These are phyloP conservation scores for Ettlia oleoabundans DNA, from an alignment of 139 green algal genomes.

Conservation along the genomic window DNA sequence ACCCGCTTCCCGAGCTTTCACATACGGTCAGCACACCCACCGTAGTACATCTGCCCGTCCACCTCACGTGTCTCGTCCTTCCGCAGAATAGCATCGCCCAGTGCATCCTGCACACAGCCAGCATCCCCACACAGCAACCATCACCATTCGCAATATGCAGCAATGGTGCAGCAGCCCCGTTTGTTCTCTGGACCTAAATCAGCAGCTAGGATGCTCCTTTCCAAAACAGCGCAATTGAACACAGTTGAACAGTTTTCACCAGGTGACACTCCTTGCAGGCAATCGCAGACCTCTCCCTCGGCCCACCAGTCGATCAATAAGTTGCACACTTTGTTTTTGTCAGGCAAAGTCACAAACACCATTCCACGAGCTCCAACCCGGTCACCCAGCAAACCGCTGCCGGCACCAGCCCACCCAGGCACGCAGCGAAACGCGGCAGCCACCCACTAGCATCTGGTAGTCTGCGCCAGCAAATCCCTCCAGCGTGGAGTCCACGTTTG, in stretches of 20 bases:
- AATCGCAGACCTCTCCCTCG: too few species aligned
- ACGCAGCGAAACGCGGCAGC: background rate
- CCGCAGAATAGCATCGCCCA: constrained; percentile 1
- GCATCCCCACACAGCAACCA: background rate
- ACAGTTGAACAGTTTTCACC: too few species aligned
- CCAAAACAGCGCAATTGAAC: too few species aligned
- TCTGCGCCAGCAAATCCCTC: constrained; percentile 86
- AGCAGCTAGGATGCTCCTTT: too few species aligned
- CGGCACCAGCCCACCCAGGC: too few species aligned
- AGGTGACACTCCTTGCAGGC: too few species aligned
- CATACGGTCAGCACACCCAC: background rate
- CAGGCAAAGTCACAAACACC: too few species aligned
- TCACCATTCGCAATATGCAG: background rate
- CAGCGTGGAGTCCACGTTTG: constrained; percentile 81
- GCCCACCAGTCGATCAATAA: too few species aligned
- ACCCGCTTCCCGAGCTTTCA: too few species aligned
- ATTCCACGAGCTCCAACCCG: too few species aligned
- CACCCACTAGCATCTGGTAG: constrained; percentile 78
- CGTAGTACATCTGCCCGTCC: constrained; percentile 76
- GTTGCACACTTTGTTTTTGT: too few species aligned
- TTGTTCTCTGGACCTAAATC: background rate
- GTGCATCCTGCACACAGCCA: constrained; percentile 22
- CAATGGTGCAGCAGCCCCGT: background rate
- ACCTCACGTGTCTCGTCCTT: constrained; percentile 46
- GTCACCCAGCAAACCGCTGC: too few species aligned